These are phyloP conservation scores for Aspergillus fischeri DNA, from an alignment of 2,329 filamentous ascomycete species.

Conservation along the genomic window DNA sequence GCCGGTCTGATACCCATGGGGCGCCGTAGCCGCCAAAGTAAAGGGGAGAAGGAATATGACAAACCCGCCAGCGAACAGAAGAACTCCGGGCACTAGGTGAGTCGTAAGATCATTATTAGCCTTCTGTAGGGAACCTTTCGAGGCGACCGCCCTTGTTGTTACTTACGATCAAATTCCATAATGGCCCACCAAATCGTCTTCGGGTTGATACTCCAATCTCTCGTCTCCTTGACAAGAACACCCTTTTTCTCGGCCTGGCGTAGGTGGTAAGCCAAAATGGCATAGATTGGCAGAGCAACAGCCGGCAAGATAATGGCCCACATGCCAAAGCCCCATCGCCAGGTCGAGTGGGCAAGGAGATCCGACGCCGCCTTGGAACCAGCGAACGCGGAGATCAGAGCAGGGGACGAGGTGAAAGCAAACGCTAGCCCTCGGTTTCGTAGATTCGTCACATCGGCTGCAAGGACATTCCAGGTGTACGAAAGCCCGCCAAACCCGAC, in stretches of 20 bases:
- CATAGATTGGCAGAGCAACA: slow-evolving; percentile 51
- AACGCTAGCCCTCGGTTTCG: slow-evolving; percentile 57
- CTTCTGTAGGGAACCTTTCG: not conserved
- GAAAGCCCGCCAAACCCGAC: slow-evolving; percentile 53
- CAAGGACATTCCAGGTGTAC: slow-evolving; percentile 54
- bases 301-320: slow-evolving; percentile 57
- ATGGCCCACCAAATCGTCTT: slow-evolving; percentile 46
- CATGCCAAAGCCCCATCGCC: slow-evolving; percentile 58
- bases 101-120: not conserved
- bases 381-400: slow-evolving; percentile 57
- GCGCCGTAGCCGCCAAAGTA: slow-evolving; percentile 43
- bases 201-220: slow-evolving; percentile 43
- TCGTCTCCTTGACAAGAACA: slow-evolving; percentile 39
- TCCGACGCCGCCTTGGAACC: slow-evolving; percentile 47
- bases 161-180: slow-evolving; percentile 54
- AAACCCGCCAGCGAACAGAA: slow-evolving; percentile 56
- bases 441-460: slow-evolving; percentile 57
- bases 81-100: slow-evolving; percentile 47
- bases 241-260: slow-evolving; percentile 52
- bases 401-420: slow-evolving; percentile 56
- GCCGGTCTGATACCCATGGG: slow-evolving; percentile 38
- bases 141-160: not conserved
- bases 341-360: slow-evolving; percentile 49
- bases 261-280: slow-evolving; percentile 51
- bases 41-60: slow-evolving; percentile 46